Percentiles rank a stretch among this genome's conserved stretches.
phyloP scores from a whole-genome alignment of 108 stramenopile genomes.

The Poteriospumella lacustris region DNA sequence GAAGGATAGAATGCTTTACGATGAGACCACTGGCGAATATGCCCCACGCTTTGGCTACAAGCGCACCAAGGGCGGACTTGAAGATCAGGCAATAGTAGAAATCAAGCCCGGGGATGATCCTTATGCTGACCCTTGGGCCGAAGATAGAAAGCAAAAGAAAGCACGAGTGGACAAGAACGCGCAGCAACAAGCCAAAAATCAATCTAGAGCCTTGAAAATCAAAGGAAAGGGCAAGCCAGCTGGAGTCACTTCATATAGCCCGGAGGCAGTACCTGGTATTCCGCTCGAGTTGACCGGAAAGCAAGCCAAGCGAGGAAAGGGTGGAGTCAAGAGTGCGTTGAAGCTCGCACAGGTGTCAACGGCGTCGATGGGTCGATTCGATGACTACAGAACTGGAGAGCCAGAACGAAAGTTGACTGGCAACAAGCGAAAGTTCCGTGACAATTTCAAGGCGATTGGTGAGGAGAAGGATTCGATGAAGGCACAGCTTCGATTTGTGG shows the following conservation, averaged over 20 bases:
- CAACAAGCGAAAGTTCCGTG: conserved; percentile 13
- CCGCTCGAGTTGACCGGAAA: conserved; percentile 39
- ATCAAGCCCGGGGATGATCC: conserved; percentile 44
- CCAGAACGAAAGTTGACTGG: conserved; percentile 7
- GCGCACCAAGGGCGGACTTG: conserved; percentile 43
- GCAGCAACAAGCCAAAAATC: conserved; percentile 35
- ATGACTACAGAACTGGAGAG: conserved; percentile 10
- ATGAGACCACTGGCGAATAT: conserved; percentile 53
- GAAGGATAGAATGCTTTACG: conserved; percentile 56
- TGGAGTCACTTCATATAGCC: neutral
- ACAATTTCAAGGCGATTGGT: neutral
- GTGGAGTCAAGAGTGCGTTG: conserved; percentile 32
- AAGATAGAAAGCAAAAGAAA: conserved; percentile 49
- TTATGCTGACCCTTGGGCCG: conserved; percentile 45
- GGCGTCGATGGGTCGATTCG: conserved; percentile 45
- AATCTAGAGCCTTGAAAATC: neutral
- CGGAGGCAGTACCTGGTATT: conserved; percentile 40
- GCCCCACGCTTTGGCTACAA: conserved; percentile 55
- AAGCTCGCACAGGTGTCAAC: conserved; percentile 46
- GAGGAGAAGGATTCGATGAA: neutral
- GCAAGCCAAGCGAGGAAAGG: conserved; percentile 36
- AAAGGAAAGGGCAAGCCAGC: conserved; percentile 33
- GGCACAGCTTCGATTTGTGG: conserved; percentile 8
- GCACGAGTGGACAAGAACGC: conserved; percentile 54
- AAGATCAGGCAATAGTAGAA: conserved; percentile 52